Percentiles rank a stretch among this genome's conserved stretches.
phyloP scores from a whole-genome alignment of 345 rosid species.

The Firmiana major region DNA sequence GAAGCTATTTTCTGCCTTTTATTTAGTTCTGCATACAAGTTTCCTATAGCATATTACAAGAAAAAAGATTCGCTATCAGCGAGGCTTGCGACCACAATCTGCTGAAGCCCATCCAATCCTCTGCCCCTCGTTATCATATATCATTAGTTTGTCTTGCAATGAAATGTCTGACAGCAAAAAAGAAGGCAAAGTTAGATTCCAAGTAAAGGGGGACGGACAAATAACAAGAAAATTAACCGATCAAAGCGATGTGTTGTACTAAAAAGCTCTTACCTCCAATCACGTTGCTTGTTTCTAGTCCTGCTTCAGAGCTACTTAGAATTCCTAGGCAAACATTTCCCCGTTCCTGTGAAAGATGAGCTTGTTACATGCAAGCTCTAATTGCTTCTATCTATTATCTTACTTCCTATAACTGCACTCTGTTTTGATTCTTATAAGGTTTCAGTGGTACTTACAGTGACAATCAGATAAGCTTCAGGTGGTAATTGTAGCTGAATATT shows the following conservation, averaged over 20 bases:
- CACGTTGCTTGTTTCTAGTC: slow-evolving; percentile 14
- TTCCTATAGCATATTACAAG: not conserved
- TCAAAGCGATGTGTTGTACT: not conserved
- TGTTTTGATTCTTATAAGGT: not conserved
- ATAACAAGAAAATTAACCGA: not conserved
- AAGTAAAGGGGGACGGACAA: not conserved
- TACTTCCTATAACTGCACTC: not conserved
- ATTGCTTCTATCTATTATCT: not conserved
- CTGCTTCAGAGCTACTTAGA: slow-evolving; percentile 15
- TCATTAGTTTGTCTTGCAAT: slow-evolving; percentile 12
- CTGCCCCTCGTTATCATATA: slow-evolving; percentile 14
- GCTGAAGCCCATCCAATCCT: slow-evolving; percentile 16
- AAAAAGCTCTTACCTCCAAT: slow-evolving; percentile 23
- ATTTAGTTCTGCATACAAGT: not conserved
- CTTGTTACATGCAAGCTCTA: not conserved
- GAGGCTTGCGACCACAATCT: not conserved
- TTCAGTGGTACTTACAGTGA: slow-evolving; percentile 19
- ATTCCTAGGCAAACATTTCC: slow-evolving; percentile 34
- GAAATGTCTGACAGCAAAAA: slow-evolving; percentile 11
- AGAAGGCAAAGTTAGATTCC: not conserved
- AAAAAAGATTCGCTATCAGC: not conserved
- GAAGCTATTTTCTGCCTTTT: not conserved
- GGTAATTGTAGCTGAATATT: slow-evolving; percentile 17
- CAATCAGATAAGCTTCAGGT: slow-evolving; percentile 27
- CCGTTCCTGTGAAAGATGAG: slow-evolving; percentile 3